Base-by-base conservation (phyloP, 441 rosid genomes). In the Adansonia madagascariensis region DNA sequence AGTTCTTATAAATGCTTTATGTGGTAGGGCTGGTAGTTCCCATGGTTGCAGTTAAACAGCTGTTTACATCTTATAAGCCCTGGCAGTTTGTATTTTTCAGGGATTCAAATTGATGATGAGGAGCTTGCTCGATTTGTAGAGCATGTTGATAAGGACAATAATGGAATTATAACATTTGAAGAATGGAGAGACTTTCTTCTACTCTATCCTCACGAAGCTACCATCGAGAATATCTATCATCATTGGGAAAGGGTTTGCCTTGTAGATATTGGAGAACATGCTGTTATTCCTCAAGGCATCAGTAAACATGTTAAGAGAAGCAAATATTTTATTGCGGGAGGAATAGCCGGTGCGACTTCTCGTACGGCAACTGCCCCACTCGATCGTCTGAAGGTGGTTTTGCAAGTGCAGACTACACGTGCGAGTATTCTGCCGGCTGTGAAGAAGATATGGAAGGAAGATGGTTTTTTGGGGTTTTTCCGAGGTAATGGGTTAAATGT, bases 151-250 rank as follows among this genome's bases (percentile, higher is more conserved):
- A 93, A 95, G 86, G 99, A 92, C 82, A 95, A 92, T 55, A 89
- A 91, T 80, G 99, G 99, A 31, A 93, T 93, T 31, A 95, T 95
- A 68, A 95, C 98, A 6, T 95, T 95, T 61, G 98, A 95, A 75
- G 99, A 95, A 86, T 95, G 99, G 99, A 89, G 99, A 75, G 99
- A 95, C 86, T 95, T 95, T 80, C 97, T 94, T 75, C 88, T 94
- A 78, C 87, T 95, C 8, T 95, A 91, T 76, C 98, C 97, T 35
- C 98, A 94, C 56, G 99, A 94, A 82, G 97, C 97, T 64, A 94
- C 95, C 27, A 88, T 94, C 53, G 97, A 90, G 70, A 94, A 94
- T 80, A 95, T 95, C 44, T 95, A 92, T 74, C 98, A 88, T 76
- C 91, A 95, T 71, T 90, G 94, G 93, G 99, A 92, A 85, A 91